Base-by-base conservation (phyloP, 1,284 basidiomycete genomes). In the Hortiboletus rubellus region DNA sequence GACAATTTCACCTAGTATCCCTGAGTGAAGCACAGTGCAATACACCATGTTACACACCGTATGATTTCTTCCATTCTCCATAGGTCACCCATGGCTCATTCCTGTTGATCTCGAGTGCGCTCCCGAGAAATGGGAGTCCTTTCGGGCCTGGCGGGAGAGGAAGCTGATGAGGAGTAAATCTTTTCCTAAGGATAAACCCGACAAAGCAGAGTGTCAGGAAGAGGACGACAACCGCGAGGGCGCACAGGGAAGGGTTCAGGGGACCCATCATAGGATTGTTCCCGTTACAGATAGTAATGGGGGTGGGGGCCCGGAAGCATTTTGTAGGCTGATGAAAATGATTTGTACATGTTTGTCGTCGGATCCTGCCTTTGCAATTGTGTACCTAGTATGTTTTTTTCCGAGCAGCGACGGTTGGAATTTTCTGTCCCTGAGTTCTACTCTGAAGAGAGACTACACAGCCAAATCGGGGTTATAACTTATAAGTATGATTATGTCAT, bases 61-160 rank as follows among this genome's bases (percentile, higher is more conserved):
- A 63, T 8, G 31, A 31, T 45, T 59, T 58, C 24, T 54, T 60
- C 70, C 67, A 72, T n/a, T 58, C 54, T 40, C 24, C 34, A 27
- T 72, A 72, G 8, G 68, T 65, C 27, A 74, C 12, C 71, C 73
- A 72, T 33, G 72, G 69, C 40, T 69, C 56, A 18, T 45, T 34
- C 38, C 44, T 60, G 46, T 74, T 60, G 18, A 74, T 40, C 37
- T 63, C 49, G 42, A 64, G 54, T 8, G 60, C 62, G 38, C 51
- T 73, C 12, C 73, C 71, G 15, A 72, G 30, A 17, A 71, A 37
- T 3, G 72, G 73, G 1, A 71, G 46, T 4, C 56, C 56, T 47
- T 59, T 61, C 1, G 71, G 71, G 18, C 73, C 73, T 3, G 72
- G 70, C 2, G 72, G 71, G 6, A 63, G 60, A 37, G 70, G 54